These are phyloP conservation scores for Lasiodiplodia citricola DNA, from an alignment of 2,329 filamentous ascomycete species.

Conservation along the genomic window DNA sequence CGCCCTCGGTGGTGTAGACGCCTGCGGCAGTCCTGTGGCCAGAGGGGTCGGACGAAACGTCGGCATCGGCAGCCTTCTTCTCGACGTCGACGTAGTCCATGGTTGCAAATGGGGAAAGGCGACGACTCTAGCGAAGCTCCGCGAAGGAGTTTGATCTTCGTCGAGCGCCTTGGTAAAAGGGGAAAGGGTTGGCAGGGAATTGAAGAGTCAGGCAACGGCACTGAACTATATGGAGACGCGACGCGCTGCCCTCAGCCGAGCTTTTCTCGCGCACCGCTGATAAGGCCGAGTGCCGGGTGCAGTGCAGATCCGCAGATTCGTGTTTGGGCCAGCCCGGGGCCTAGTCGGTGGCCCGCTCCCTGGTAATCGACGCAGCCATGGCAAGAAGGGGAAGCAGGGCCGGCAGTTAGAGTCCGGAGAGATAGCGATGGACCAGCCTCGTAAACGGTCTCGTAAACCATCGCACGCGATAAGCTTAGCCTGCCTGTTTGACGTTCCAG, in stretches of 20 bases:
- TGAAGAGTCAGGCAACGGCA: conserved; percentile 1
- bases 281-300: conserved; percentile 22
- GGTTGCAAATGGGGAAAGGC: neutral
- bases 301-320: conserved; percentile 19
- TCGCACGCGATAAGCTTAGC: conserved; percentile 10
- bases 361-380: neutral
- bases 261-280: conserved; percentile 18
- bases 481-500: conserved; percentile 1
- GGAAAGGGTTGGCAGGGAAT: neutral
- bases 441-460: neutral
- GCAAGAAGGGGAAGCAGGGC: conserved; percentile 12
- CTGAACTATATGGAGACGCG: neutral
- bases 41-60: conserved; percentile 32
- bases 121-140: conserved; percentile 24
- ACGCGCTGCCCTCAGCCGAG: conserved; percentile 5
- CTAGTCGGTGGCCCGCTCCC: neutral
- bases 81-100: conserved; percentile 34
- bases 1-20: conserved; percentile 43
- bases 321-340: conserved; percentile 16
- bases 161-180: neutral
- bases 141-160: conserved; percentile 28
- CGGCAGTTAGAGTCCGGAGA: conserved; percentile 17
- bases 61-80: conserved; percentile 35
- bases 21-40: conserved; percentile 28
- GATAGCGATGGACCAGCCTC: conserved; percentile 22